Conservation (phyloP, 176 grass and related monocot genomes). For the Aegilops bicornis region DNA sequence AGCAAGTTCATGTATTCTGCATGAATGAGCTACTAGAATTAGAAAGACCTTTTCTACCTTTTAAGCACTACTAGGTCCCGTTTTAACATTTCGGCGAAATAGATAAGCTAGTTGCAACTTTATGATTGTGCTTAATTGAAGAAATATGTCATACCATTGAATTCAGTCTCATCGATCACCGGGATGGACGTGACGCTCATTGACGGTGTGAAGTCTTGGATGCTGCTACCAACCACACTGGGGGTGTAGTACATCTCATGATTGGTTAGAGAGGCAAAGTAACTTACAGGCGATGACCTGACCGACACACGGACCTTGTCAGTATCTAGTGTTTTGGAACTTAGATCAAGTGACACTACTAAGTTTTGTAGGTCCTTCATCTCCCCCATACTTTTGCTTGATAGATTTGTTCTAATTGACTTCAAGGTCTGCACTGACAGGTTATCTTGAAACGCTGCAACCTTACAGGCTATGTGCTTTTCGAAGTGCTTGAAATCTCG, state of each 20-base stretch:
- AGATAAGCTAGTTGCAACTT: not conserved
- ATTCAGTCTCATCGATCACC: slow-evolving; percentile 26
- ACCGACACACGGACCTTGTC: slow-evolving; percentile 19
- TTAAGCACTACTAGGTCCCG: not conserved
- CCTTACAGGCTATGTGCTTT: slow-evolving; percentile 70
- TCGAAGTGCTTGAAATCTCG: slow-evolving; percentile 59
- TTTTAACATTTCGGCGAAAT: slow-evolving; percentile 9
- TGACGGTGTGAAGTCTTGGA: slow-evolving; percentile 21
- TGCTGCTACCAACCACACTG: slow-evolving; percentile 16
- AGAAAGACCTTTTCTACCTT: not conserved
- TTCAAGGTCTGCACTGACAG: slow-evolving; percentile 40
- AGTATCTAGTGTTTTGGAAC: slow-evolving; percentile 29
- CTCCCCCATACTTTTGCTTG: slow-evolving; percentile 44
- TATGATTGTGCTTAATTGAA: not conserved
- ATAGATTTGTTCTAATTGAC: slow-evolving; percentile 29
- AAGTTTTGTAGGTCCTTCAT: slow-evolving; percentile 29
- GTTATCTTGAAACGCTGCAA: slow-evolving; percentile 54
- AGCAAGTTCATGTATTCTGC: not conserved
- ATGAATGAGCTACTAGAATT: not conserved
- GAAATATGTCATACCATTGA: slow-evolving; percentile 46
- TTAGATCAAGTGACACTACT: slow-evolving; percentile 26
- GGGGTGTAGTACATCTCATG: slow-evolving; percentile 32
- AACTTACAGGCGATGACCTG: slow-evolving; percentile 45
- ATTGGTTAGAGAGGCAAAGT: slow-evolving; percentile 45
- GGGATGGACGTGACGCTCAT: slow-evolving; percentile 26